Conservation (phyloP, 495 filamentous ascomycete genomes). For the Aspergillus nidulans region DNA sequence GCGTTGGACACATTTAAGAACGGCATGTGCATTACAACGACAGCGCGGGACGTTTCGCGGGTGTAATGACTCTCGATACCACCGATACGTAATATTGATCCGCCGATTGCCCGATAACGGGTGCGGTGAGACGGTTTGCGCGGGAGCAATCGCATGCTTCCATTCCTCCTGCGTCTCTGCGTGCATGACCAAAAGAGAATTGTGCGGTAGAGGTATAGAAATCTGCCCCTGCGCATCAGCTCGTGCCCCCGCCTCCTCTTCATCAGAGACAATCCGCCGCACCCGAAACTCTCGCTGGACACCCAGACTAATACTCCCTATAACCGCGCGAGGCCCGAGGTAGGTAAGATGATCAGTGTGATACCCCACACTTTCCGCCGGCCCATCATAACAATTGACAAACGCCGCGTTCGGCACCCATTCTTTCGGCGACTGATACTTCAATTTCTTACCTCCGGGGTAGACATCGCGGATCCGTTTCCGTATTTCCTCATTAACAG, state of each 20-base stretch:
- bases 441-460: constrained; percentile 64
- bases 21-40: constrained; percentile 63
- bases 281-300: constrained; percentile 90
- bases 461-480: constrained; percentile 60
- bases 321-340: constrained; percentile 79
- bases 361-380: constrained; percentile 76
- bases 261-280: constrained; percentile 61
- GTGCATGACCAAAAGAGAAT: constrained; percentile 90
- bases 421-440: constrained; percentile 62
- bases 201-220: constrained; percentile 87
- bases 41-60: constrained; percentile 58
- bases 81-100: constrained; percentile 92
- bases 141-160: constrained; percentile 64
- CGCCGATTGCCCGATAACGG: constrained; percentile 71
- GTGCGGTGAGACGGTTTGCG: constrained; percentile 72
- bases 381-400: constrained; percentile 87
- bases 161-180: constrained; percentile 67
- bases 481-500: constrained; percentile 71
- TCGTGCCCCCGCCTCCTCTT: constrained; percentile 27
- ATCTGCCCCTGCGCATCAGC: constrained; percentile 75
- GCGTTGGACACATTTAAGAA: constrained; percentile 74
- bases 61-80: constrained; percentile 71
- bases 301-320: constrained; percentile 85
- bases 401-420: constrained; percentile 90
- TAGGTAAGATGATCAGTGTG: constrained; percentile 93